Percentiles rank a stretch among this genome's conserved stretches.
phyloP scores from a whole-genome alignment of 257 asterid genomes.

The Echium plantagineum region DNA sequence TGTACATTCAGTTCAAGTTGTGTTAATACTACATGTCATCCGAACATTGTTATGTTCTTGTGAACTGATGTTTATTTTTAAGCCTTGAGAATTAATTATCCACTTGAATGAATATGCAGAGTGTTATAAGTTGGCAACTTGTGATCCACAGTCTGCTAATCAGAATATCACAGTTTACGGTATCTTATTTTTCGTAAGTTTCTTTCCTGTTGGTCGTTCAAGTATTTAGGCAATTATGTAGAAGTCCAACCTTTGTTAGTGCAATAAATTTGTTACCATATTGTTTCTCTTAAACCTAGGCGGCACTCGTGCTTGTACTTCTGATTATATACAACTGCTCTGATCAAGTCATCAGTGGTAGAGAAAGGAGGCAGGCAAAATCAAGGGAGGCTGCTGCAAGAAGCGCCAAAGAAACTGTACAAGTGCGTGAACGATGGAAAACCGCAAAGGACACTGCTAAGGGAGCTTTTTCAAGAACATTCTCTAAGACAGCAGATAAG shows the following conservation, averaged over 20 bases:
- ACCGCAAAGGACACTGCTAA: conserved; percentile 70
- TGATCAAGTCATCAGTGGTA: conserved; percentile 72
- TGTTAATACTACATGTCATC: too few relatives aligned
- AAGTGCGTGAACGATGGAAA: conserved; percentile 83
- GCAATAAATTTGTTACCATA: background rate
- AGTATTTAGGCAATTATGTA: background rate
- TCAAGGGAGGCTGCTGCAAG: conserved; percentile 93
- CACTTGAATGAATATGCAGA: conserved; percentile 34
- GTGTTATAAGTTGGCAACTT: conserved; percentile 71
- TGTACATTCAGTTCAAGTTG: too few relatives aligned
- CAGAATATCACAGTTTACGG: conserved; percentile 96
- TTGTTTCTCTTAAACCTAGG: conserved; percentile 31
- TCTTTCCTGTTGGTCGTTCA: conserved; percentile 1
- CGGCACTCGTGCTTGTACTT: conserved; percentile 62
- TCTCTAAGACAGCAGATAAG: conserved; percentile 58
- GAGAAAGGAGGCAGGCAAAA: conserved; percentile 72
- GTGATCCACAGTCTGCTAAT: conserved; percentile 50
- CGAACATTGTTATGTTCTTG: background rate
- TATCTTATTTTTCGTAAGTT: conserved; percentile 75
- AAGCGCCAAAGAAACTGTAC: conserved; percentile 82
- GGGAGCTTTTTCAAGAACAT: conserved; percentile 68
- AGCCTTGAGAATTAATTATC: conserved; percentile 1
- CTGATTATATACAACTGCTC: conserved; percentile 91
- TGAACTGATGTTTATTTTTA: background rate
- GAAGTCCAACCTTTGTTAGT: background rate